Evolutionary conservation across 2,329 filamentous ascomycete genomes (phyloP).

Genomic region (Colletotrichum viniferum): DNA sequence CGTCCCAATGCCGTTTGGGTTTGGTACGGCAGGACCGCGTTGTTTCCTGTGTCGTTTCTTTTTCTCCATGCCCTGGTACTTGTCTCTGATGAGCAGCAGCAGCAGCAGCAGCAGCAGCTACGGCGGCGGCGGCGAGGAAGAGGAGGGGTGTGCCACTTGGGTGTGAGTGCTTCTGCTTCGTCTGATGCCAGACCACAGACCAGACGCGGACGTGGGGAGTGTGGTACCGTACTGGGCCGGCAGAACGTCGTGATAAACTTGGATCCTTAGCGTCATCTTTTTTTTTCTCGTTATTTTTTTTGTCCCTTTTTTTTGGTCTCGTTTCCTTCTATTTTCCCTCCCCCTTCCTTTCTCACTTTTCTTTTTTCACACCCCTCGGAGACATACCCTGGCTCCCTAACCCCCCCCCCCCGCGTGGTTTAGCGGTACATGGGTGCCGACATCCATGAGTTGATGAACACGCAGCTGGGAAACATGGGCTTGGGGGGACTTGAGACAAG

Average conservation of each 20-base stretch:
- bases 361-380: background rate
- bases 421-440: constrained; percentile 15
- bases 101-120: background rate
- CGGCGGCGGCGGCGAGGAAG: background rate
- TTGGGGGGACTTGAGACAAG: constrained; percentile 14
- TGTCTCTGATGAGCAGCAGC: constrained; percentile 23
- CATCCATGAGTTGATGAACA: constrained; percentile 13
- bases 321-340: background rate
- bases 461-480: constrained; percentile 14
- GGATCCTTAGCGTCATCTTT: constrained; percentile 11
- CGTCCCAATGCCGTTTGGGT: constrained; percentile 19
- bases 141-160: constrained; percentile 24
- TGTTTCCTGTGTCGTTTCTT: constrained; percentile 23
- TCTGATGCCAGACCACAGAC: constrained; percentile 19
- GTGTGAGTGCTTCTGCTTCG: constrained; percentile 22
- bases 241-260: constrained; percentile 23
- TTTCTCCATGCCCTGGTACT: constrained; percentile 22
- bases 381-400: background rate
- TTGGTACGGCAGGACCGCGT: constrained; percentile 19
- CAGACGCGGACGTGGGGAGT: constrained; percentile 16
- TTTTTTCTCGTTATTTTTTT: background rate
- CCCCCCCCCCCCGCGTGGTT: constrained; percentile 18
- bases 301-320: background rate
- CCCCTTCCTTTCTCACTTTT: background rate
- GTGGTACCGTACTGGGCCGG: constrained; percentile 8